phyloP scores from a whole-genome alignment of 2,329 filamentous ascomycete species.

The Fusarium continuum region DNA sequence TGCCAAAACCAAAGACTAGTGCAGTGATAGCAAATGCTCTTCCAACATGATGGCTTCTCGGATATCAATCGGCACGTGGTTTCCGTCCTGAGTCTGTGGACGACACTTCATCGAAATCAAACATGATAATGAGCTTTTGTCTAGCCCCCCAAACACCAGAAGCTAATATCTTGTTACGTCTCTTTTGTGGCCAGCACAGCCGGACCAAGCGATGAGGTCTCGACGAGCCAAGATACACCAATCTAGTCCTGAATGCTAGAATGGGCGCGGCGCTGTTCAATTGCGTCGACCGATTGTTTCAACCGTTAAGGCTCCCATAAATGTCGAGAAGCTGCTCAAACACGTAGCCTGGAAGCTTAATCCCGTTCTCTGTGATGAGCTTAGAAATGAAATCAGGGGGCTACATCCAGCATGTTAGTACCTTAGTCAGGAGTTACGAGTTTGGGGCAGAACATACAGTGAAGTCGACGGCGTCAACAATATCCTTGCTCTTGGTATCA shows the following conservation, averaged over 20 bases:
- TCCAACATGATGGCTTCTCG: background rate
- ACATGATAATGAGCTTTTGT: background rate
- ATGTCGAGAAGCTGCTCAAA: constrained; percentile 76
- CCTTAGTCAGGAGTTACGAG: no score
- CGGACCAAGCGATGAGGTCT: background rate
- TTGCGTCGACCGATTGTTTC: constrained; percentile 17
- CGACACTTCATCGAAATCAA: background rate
- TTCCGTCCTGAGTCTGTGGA: constrained; percentile 1
- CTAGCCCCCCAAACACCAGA: background rate
- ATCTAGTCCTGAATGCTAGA: background rate
- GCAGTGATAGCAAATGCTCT: constrained; percentile 2
- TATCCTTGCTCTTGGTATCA: constrained; percentile 55
- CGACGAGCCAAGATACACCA: background rate
- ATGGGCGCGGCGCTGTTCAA: constrained; percentile 23
- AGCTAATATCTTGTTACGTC: background rate
- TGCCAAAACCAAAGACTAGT: constrained; percentile 20
- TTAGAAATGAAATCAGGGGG: constrained; percentile 75
- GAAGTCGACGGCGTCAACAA: constrained; percentile 72
- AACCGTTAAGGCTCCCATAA: constrained; percentile 55
- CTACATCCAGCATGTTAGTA: constrained; percentile 46
- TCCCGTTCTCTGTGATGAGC: constrained; percentile 79
- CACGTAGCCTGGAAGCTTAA: constrained; percentile 74
- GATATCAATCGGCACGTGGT: background rate
- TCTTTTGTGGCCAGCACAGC: background rate
- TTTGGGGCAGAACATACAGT: constrained; percentile 61